Base-by-base conservation (phyloP, 2,329 filamentous ascomycete genomes). In the Madurella mycetomatis region DNA sequence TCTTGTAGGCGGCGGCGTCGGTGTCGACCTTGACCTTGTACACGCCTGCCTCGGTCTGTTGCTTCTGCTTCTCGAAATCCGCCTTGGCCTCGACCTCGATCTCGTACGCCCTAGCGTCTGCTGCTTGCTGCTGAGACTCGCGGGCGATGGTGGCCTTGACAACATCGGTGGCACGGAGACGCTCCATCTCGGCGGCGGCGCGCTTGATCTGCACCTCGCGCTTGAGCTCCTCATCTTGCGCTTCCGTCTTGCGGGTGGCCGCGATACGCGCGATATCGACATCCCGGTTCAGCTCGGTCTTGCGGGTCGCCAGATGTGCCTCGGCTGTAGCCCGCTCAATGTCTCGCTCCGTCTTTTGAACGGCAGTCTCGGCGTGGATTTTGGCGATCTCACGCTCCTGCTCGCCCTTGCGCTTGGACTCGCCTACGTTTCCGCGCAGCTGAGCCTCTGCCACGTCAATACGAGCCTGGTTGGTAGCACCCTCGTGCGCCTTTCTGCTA, bases 301-400 rank as follows among this genome's bases (percentile, higher is more conserved):
- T 84, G 61, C 83, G 80, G 16, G 86, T 89, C 39, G 84, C 81
- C 50, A 95, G 81, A 51, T 84, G 84, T 11, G 89, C 87, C 67
- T 94, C 89, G 42, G 90, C 90, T 45, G 81, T 73, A 2, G 88
- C 87, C 58, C 90, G 89, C 72, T 94, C 88, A 44, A 87, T 85
- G 67, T 92, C 90, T 47, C 89, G 85, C 67, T 92, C 85, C 0
- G 90, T 94, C 74, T 92, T 90, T 57, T 89, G 81, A 1, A 94
- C 88, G 1, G 89, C 88, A 1, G 90, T 95, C 63, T 90, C 85
- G 60, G 90, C 89, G 69, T 92, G 83, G 72, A 95, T 95, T 75
- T 91, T 92, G 63, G 89, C 88, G 41, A 95, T 88, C 66, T 92
- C 87, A 51, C 91, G 88, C 68, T 94, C 90, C 59, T 91, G 87